Base-by-base conservation (phyloP, 2,329 filamentous ascomycete species). In the Fusarium poae region DNA sequence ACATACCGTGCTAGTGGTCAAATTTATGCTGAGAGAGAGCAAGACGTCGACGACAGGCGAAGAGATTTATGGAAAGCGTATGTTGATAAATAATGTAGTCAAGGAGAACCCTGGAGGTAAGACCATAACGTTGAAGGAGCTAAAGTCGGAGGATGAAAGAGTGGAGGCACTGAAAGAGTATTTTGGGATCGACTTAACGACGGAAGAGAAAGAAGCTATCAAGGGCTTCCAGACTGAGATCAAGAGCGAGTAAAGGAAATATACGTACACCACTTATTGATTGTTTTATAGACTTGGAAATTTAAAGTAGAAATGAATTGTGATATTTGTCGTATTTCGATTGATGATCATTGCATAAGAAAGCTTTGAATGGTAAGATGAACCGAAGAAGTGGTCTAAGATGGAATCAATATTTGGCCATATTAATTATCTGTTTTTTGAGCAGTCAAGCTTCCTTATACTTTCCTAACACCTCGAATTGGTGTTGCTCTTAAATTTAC, bases 41-140 rank as follows among this genome's bases (percentile, higher is more conserved):
- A 81, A 50, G n/a, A 78, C 76, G 5, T 77, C 86, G 45, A 78
- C 81, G 37, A 79, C 80, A 4, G 79, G 81, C 0, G 75, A 79
- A 13, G 78, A 81, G 65, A 80, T 88, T 46, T 78, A 82, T 27
- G 88, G 87, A 3, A 84, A 86, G 72, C 76, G 85, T 55, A 84
- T 86, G 76, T 72, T 91, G 66, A 75, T 83, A 6, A 81, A 84
- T 23, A 81, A 78, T 7, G 77, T 82, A 20, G 77, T 90, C 43
- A 90, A 89, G 77, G 80, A 79, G 77, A 85, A 86, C 67, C 66
- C 84, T 32, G 79, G 80, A 12, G 86, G 85, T 4, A 80, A 81
- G 76, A 85, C 84, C 18, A 78, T 80, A 63, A 71, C 85, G 15
- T 70, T 89, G 12, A 75, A 79, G 63, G 78, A 77, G 43, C 83